phyloP scores from a whole-genome alignment of 73 alveolate species.

The Stentor coeruleus region DNA sequence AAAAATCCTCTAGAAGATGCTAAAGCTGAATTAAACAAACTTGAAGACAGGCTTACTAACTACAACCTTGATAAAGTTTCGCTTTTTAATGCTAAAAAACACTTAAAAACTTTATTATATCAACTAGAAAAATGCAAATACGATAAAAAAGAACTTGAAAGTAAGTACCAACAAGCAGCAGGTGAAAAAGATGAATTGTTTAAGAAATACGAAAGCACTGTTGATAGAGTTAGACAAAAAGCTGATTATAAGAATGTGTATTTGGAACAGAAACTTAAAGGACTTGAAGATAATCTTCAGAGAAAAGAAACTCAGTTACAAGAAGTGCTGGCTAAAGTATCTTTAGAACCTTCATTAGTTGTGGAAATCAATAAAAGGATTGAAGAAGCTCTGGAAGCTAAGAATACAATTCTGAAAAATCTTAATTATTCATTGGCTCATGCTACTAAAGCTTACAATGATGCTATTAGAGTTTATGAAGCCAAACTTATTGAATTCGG shows the following conservation, averaged over 20 bases:
- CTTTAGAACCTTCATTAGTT: constrained; percentile 52
- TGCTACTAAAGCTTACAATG: constrained; percentile 96
- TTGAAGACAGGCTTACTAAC: neutral
- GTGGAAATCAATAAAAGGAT: constrained; percentile 61
- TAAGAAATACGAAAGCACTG: constrained; percentile 48
- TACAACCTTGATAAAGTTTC: neutral
- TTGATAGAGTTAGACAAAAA: constrained; percentile 32
- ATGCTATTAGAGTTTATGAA: constrained; percentile 95
- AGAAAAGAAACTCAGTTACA: constrained; percentile 32
- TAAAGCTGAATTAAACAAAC: neutral
- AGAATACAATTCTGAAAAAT: constrained; percentile 69
- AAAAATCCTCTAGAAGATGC: neutral
- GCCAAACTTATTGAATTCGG: constrained; percentile 95
- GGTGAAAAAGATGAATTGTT: constrained; percentile 45
- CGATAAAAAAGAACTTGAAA: neutral
- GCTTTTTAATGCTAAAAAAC: neutral
- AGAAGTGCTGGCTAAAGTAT: constrained; percentile 60
- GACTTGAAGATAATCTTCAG: constrained; percentile 61
- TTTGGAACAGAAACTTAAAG: constrained; percentile 51
- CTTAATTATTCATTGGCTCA: constrained; percentile 87
- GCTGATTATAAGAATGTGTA: constrained; percentile 48
- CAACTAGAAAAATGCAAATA: neutral
- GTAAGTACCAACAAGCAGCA: constrained; percentile 30
- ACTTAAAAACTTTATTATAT: neutral
- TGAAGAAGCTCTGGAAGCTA: constrained; percentile 78